Base-by-base conservation (phyloP, 495 filamentous ascomycete genomes). In the Daldinia caldariorum region DNA sequence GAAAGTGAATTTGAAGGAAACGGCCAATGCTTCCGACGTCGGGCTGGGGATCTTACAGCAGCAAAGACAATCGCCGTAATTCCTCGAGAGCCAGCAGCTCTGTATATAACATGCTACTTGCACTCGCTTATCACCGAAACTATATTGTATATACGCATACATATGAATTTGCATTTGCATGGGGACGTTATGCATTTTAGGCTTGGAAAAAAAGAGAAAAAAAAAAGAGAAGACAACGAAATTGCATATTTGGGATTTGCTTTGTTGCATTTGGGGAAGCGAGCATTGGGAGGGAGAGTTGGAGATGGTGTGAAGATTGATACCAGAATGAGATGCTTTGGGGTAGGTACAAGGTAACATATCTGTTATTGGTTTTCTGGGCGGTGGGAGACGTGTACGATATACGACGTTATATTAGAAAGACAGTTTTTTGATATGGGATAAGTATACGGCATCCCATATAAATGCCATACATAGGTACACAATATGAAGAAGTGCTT, bases 21-120 rank as follows among this genome's bases (percentile, higher is more conserved):
- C 32, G 18, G 49, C 22, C 32, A 20, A 49, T 58, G 7, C 57
- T 14, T 18, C 62, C 1, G 29, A 61, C 4, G 51, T 72, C 1
- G 70, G 65, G 26, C 45, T 72, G 6, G 70, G 70, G 10, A 72
- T 72, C 9, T 50, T 64, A 26, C 22, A 68, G 13, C 61, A 43
- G 35, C 38, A 59, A 59, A 29, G 14, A 16, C 56, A 32, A 22
- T 62, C 47, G 26, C n/a, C 55, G 9, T 67, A 29, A 63, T 59
- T 61, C 62, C 16, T 18, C 38, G 20, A 43, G 10, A 57, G 16
- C 16, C 1, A 45, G 26, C 56, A 59, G 9, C 26, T 59, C 35
- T 59, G 49, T 64, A 63, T 62, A 69, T 63, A 67, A 6, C 14
- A 49, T 45, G 29, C 38, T 39, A 12, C 2, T 37, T 56, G 6